These are phyloP conservation scores for Bombardia bombarda DNA, from an alignment of 495 filamentous ascomycete genomes.

Conservation along the genomic window DNA sequence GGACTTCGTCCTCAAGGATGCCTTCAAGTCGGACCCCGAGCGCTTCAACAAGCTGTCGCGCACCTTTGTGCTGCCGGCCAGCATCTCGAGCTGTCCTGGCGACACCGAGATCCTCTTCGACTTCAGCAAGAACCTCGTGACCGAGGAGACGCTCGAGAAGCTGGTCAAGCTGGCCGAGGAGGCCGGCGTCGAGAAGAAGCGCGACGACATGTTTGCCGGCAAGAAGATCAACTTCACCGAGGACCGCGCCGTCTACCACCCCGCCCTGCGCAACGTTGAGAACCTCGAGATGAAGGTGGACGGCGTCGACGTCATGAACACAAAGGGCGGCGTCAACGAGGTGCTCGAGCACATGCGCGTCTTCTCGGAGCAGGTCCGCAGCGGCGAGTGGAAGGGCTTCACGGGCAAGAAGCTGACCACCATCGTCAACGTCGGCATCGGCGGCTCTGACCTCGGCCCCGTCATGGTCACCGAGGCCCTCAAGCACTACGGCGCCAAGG, in stretches of 20 bases:
- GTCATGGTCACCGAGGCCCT: conserved; percentile 98
- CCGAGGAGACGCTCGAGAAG: conserved; percentile 79
- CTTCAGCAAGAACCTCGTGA: conserved; percentile 98
- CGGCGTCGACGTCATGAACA: conserved; percentile 88
- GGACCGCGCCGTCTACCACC: conserved; percentile 90
- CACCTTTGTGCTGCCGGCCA: conserved; percentile 70
- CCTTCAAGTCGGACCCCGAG: conserved; percentile 78
- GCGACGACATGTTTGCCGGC: conserved; percentile 93
- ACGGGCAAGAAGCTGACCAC: conserved; percentile 96
- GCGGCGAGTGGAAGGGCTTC: conserved; percentile 96
- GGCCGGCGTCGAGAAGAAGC: conserved; percentile 81
- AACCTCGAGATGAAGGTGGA: conserved; percentile 87
- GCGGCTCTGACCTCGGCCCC: conserved; percentile 93
- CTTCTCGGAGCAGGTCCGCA: conserved; percentile 89
- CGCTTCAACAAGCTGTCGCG: conserved; percentile 88
- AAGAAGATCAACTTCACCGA: conserved; percentile 99
- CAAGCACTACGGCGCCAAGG: conserved; percentile 81
- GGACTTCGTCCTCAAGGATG: conserved; percentile 84
- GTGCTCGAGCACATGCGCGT: conserved; percentile 96
- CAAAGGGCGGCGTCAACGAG: conserved; percentile 60
- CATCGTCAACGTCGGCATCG: conserved; percentile 97
- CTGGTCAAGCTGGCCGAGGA: conserved; percentile 86
- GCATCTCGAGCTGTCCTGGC: conserved; percentile 42
- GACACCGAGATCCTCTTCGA: conserved; percentile 82
- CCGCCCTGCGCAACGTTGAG: conserved; percentile 79